phyloP scores from a whole-genome alignment of 2,329 filamentous ascomycete species.

The Elsinoe fawcettii region DNA sequence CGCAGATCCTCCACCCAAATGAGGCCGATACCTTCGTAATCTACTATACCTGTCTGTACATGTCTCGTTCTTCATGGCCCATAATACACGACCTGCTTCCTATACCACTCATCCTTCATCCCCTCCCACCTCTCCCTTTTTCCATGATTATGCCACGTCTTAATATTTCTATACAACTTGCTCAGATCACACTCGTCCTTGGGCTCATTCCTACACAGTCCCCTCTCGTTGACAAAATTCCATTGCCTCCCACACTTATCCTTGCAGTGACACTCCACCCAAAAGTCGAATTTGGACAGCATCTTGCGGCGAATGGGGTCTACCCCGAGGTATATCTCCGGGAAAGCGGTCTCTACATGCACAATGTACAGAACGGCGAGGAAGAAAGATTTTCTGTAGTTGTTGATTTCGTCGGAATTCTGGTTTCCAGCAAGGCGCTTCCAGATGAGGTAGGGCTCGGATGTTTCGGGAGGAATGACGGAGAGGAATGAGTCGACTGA shows the following conservation, averaged over 20 bases:
- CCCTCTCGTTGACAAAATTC: constrained; percentile 8
- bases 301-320: neutral
- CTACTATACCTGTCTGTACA: too few relatives aligned
- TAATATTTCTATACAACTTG: neutral
- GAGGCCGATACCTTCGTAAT: too few relatives aligned
- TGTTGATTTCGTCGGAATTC: neutral
- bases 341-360: neutral
- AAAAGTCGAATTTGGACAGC: neutral
- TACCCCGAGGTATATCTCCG: neutral
- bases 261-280: neutral
- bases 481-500: neutral
- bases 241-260: neutral
- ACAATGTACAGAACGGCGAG: constrained; percentile 1
- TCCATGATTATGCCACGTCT: neutral
- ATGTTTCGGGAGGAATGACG: neutral
- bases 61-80: too few relatives aligned
- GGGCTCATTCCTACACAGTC: neutral
- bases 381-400: neutral
- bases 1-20: too few relatives aligned
- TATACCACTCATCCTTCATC: neutral
- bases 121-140: neutral
- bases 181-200: neutral
- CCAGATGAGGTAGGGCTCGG: neutral
- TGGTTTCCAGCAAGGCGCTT: neutral
- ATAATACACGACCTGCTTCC: too few relatives aligned